phyloP scores from a whole-genome alignment of 2,329 filamentous ascomycete genomes.

The Emergomyces pasteurianus region DNA sequence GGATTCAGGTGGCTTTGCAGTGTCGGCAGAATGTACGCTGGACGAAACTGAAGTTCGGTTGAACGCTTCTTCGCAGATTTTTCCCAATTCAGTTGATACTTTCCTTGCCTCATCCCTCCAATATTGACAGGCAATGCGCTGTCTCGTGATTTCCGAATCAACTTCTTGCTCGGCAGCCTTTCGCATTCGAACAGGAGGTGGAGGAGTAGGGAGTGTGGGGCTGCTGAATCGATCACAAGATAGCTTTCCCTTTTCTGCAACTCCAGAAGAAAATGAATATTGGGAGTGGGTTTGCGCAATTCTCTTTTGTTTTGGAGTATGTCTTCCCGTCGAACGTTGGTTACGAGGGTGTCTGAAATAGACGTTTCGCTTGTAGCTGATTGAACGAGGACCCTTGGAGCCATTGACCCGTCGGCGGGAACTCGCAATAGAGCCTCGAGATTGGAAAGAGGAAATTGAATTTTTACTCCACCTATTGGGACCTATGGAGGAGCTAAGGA shows the following conservation, averaged over 20 bases:
- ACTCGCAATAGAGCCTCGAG: conserved; percentile 38
- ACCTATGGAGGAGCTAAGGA: conserved; percentile 9
- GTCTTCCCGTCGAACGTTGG: conserved; percentile 18
- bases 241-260: background rate
- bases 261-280: conserved; percentile 14
- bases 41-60: conserved; percentile 52
- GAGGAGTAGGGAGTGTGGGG: conserved; percentile 29
- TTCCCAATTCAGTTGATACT: conserved; percentile 73
- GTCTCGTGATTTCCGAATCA: conserved; percentile 29
- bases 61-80: conserved; percentile 87
- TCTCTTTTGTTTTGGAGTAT: conserved; percentile 16
- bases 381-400: conserved; percentile 30
- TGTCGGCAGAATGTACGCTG: conserved; percentile 34
- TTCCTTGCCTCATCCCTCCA: conserved; percentile 71
- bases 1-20: conserved; percentile 36
- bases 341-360: conserved; percentile 48
- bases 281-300: conserved; percentile 14
- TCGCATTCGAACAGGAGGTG: conserved; percentile 24
- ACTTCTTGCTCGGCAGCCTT: conserved; percentile 18
- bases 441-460: conserved; percentile 29
- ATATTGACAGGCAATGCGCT: conserved; percentile 34
- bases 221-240: conserved; percentile 21
- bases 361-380: conserved; percentile 49
- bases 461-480: conserved; percentile 22
- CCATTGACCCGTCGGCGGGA: conserved; percentile 29